A percentile compares a stretch with the other conserved stretches of the same genome.
Evolutionary conservation across 495 filamentous ascomycete species (phyloP).

Genomic region (Xylaria intraflava): DNA sequence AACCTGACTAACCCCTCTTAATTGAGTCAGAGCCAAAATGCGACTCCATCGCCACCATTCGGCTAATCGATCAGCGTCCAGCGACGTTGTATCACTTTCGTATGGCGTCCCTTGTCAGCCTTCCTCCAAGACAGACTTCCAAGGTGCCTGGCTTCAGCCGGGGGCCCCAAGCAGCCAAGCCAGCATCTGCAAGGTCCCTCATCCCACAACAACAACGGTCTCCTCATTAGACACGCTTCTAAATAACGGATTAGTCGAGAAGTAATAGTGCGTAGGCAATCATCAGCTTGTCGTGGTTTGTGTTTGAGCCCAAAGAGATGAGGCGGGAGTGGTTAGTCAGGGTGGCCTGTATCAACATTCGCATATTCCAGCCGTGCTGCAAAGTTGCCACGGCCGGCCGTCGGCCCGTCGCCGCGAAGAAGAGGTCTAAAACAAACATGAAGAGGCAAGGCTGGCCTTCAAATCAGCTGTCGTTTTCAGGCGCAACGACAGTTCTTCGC

Average conservation of each 20-base stretch:
- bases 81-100: not conserved
- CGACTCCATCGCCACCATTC: not conserved
- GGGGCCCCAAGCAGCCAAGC: conserved; percentile 2
- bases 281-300: not conserved
- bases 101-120: not conserved
- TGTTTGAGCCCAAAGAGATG: too few species aligned
- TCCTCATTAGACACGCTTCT: not conserved
- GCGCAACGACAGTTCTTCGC: not conserved
- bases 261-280: not conserved
- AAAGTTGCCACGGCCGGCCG: not conserved
- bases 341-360: not conserved
- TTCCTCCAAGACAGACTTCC: not conserved
- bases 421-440: not conserved
- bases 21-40: conserved; percentile 1
- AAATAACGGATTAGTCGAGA: not conserved
- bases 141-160: not conserved
- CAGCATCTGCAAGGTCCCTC: conserved; percentile 10
- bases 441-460: not conserved
- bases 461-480: not conserved
- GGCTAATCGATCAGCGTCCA: not conserved
- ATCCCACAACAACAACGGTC: not conserved
- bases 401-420: not conserved
- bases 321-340: too few species aligned
- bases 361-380: not conserved
- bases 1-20: not conserved